Conservation (phyloP, 2,329 filamentous ascomycete genomes). For the Botrytis deweyae region DNA sequence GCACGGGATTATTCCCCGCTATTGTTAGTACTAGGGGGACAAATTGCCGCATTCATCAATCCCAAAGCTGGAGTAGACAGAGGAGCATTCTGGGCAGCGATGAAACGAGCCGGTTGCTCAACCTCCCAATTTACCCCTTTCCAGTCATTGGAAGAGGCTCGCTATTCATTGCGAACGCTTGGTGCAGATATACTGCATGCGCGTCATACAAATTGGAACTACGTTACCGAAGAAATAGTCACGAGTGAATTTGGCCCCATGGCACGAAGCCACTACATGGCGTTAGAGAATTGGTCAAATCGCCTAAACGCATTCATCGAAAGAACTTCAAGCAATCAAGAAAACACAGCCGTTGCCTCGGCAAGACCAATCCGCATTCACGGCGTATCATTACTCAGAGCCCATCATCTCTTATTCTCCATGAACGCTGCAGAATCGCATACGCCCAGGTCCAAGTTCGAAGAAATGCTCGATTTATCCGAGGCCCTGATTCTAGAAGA, state of each 20-base stretch:
- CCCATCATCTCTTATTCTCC: constrained; percentile 31
- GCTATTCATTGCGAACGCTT: constrained; percentile 56
- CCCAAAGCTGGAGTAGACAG: constrained; percentile 30
- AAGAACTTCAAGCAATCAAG: background rate
- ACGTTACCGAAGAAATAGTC: constrained; percentile 36
- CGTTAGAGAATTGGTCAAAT: constrained; percentile 29
- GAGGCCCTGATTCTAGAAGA: constrained; percentile 24
- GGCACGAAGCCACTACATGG: constrained; percentile 54
- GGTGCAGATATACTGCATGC: constrained; percentile 55
- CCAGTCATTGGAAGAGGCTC: constrained; percentile 52
- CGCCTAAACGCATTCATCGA: constrained; percentile 28
- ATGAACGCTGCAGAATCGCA: constrained; percentile 28
- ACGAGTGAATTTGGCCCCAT: constrained; percentile 49
- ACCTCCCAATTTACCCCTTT: constrained; percentile 41
- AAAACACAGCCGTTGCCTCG: background rate
- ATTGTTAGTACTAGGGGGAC: constrained; percentile 33
- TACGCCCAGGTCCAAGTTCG: constrained; percentile 26
- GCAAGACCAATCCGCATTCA: constrained; percentile 41
- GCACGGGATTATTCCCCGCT: constrained; percentile 33
- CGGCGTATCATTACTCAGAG: constrained; percentile 48
- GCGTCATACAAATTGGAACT: constrained; percentile 41
- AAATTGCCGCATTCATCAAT: constrained; percentile 35
- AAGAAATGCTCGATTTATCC: constrained; percentile 32
- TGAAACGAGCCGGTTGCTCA: constrained; percentile 27
- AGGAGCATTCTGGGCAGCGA: constrained; percentile 28